Evolutionary conservation across 2,329 filamentous ascomycete species (phyloP).

Genomic region (Botryosphaeria dothidea): DNA sequence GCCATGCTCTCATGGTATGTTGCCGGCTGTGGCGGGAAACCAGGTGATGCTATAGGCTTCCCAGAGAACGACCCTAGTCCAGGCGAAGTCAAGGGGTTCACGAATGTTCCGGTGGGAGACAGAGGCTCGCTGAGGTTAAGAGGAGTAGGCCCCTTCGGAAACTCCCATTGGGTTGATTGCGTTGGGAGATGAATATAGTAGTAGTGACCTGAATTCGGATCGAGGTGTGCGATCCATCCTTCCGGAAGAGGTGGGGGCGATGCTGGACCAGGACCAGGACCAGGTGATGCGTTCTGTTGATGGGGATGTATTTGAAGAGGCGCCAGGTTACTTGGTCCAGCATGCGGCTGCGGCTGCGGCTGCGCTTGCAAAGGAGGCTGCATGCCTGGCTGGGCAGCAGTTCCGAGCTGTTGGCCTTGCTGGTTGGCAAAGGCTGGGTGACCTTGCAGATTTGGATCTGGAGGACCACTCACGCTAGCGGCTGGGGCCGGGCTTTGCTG

Average conservation of each 20-base stretch:
- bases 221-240: constrained; percentile 96
- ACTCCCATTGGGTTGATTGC: constrained; percentile 98
- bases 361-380: constrained; percentile 42
- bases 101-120: constrained; percentile 68
- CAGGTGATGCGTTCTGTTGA: constrained; percentile 32
- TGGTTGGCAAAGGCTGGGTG: constrained; percentile 90
- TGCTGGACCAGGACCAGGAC: constrained; percentile 61
- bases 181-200: constrained; percentile 97
- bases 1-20: constrained; percentile 85
- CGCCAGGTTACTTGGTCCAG: constrained; percentile 33
- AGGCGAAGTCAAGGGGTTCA: constrained; percentile 47
- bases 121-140: constrained; percentile 82
- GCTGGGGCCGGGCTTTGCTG: constrained; percentile 29
- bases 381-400: constrained; percentile 43
- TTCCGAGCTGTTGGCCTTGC: constrained; percentile 44
- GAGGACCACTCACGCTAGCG: constrained; percentile 28
- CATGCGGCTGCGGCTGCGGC: constrained; percentile 47
- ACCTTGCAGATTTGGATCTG: constrained; percentile 51
- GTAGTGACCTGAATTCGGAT: constrained; percentile 94
- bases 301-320: constrained; percentile 41
- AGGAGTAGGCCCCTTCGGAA: constrained; percentile 92
- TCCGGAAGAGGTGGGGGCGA: constrained; percentile 93
- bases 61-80: constrained; percentile 54
- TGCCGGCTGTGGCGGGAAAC: constrained; percentile 79
- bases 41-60: constrained; percentile 74